Percentiles rank a stretch among this genome's conserved stretches.
phyloP scores from a whole-genome alignment of 2,329 filamentous ascomycete species.

The Epichloe amarillans region DNA sequence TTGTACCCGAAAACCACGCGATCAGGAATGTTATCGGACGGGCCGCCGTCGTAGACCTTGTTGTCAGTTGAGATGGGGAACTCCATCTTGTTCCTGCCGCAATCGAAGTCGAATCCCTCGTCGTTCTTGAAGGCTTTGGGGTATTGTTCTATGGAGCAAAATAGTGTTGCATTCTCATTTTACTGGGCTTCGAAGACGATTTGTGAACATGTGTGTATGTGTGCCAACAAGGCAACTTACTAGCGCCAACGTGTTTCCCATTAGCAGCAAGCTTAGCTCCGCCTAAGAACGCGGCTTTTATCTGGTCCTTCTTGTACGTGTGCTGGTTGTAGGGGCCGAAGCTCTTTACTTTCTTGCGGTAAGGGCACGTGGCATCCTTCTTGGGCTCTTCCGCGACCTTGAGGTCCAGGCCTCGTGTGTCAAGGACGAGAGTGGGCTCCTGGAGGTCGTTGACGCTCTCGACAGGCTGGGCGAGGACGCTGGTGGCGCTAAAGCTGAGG shows the following conservation, averaged over 20 bases:
- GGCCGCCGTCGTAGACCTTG: neutral
- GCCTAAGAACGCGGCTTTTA: neutral
- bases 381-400: neutral
- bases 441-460: neutral
- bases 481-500: neutral
- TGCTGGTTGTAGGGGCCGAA: neutral
- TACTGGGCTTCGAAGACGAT: too few relatives aligned
- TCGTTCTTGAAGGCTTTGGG: too few relatives aligned
- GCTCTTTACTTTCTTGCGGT: neutral
- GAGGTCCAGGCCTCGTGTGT: neutral
- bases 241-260: neutral
- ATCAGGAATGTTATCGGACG: neutral
- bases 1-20: neutral
- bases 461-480: neutral
- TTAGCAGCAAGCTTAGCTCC: neutral
- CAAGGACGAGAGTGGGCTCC: neutral
- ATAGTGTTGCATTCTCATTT: too few relatives aligned
- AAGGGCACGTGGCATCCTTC: neutral
- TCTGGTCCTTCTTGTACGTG: neutral
- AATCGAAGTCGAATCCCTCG: too few relatives aligned
- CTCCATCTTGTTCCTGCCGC: neutral
- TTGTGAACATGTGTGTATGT: too few relatives aligned
- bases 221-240: neutral
- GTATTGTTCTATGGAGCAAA: neutral
- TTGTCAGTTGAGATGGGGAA: neutral